Percentiles rank a stretch among this genome's conserved stretches.
Evolutionary conservation across 1,284 basidiomycete genomes (phyloP).

Genomic region (Puccinia polysora): DNA sequence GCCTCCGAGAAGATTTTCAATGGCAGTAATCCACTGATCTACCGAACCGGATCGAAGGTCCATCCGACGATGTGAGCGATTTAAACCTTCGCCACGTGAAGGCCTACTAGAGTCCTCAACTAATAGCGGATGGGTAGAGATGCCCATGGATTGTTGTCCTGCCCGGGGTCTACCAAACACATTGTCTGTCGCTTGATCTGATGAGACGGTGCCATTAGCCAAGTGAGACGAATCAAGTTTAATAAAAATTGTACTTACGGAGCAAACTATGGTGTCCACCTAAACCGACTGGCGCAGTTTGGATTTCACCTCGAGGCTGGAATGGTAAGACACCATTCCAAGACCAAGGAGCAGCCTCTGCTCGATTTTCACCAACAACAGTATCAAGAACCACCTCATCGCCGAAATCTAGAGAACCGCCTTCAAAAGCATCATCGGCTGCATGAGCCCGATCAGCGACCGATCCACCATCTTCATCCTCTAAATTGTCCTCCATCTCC

Average conservation of each 20-base stretch:
- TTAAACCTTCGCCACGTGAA: constrained; percentile 57
- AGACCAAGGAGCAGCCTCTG: constrained; percentile 38
- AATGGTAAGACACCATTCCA: constrained; percentile 43
- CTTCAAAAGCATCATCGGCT: constrained; percentile 37
- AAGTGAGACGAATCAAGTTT: background rate
- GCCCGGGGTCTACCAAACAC: constrained; percentile 27
- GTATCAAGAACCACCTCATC: constrained; percentile 33
- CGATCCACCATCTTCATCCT: constrained; percentile 39
- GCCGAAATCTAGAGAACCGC: constrained; percentile 38
- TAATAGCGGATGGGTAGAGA: constrained; percentile 72
- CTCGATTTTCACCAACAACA: constrained; percentile 17
- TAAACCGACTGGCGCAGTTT: constrained; percentile 19
- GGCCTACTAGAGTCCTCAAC: constrained; percentile 57
- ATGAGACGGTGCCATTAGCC: background rate
- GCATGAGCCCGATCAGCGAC: constrained; percentile 34
- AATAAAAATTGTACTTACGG: constrained; percentile 12
- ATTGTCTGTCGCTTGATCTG: constrained; percentile 42
- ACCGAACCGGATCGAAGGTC: constrained; percentile 57
- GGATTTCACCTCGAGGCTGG: constrained; percentile 34
- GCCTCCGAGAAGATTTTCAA: constrained; percentile 75
- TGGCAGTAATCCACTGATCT: constrained; percentile 67
- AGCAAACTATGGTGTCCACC: constrained; percentile 30
- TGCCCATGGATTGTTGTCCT: constrained; percentile 43
- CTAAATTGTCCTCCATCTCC: constrained; percentile 40
- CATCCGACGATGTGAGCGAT: constrained; percentile 58